These are phyloP conservation scores for Nicotiana paniculata DNA, from an alignment of 257 asterid species.

Conservation along the genomic window DNA sequence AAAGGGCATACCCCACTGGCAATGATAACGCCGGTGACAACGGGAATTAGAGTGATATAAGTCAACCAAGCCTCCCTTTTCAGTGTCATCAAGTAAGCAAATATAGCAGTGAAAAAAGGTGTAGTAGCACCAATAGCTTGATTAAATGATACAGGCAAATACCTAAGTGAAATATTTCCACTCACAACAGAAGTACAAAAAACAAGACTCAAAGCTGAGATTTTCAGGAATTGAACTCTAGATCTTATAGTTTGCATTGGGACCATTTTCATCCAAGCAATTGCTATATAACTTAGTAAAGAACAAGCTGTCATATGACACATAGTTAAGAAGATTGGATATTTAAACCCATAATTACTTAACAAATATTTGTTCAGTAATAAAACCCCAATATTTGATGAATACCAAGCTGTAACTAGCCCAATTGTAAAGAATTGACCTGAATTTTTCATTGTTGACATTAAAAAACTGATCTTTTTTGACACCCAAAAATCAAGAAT, in stretches of 20 bases:
- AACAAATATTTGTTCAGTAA: slow-evolving; percentile 71
- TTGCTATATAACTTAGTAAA: slow-evolving; percentile 76
- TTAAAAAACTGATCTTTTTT: neutral
- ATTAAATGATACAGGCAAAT: slow-evolving; percentile 80
- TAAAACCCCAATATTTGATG: slow-evolving; percentile 83
- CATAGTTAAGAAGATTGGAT: slow-evolving; percentile 83
- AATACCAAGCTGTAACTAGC: slow-evolving; percentile 74
- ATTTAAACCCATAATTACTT: slow-evolving; percentile 86
- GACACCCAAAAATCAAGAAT: neutral
- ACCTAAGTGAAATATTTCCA: slow-evolving; percentile 71
- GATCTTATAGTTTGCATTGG: slow-evolving; percentile 92
- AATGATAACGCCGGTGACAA: slow-evolving; percentile 70
- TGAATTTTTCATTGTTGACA: slow-evolving; percentile 33
- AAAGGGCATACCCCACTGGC: slow-evolving; percentile 63
- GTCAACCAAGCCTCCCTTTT: slow-evolving; percentile 83
- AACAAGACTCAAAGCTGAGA: slow-evolving; percentile 66
- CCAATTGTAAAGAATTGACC: slow-evolving; percentile 70
- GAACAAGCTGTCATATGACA: slow-evolving; percentile 92
- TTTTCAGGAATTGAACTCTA: slow-evolving; percentile 75
- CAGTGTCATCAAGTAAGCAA: slow-evolving; percentile 65
- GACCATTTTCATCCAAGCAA: slow-evolving; percentile 85
- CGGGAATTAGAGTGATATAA: slow-evolving; percentile 61
- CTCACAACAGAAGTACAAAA: slow-evolving; percentile 85
- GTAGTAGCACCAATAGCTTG: slow-evolving; percentile 93
- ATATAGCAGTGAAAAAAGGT: slow-evolving; percentile 79